These are phyloP conservation scores for Aspergillus funiculosus DNA, from an alignment of 495 filamentous ascomycete species.

Conservation along the genomic window DNA sequence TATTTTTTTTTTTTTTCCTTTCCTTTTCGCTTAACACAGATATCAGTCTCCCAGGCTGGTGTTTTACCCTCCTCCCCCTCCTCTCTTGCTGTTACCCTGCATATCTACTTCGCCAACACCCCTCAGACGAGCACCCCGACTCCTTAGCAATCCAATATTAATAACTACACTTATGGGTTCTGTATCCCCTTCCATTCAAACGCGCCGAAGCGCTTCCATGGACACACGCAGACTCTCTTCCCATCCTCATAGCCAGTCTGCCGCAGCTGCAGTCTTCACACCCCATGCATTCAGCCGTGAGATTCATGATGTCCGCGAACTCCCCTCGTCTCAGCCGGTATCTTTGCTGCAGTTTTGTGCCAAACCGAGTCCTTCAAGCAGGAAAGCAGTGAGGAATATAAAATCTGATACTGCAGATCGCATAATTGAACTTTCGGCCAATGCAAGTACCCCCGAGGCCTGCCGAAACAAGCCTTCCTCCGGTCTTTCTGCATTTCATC, in stretches of 20 bases:
- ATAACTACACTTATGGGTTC: neutral
- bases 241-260: neutral
- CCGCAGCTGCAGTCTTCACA: neutral
- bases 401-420: constrained; percentile 6
- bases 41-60: no score
- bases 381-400: constrained; percentile 14
- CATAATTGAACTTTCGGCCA: neutral
- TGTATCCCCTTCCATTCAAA: neutral
- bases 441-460: neutral
- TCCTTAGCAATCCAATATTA: neutral
- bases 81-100: neutral
- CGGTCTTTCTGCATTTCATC: constrained; percentile 9
- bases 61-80: neutral
- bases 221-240: neutral
- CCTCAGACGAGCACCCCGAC: neutral
- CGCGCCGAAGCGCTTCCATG: neutral
- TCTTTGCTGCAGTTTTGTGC: constrained; percentile 17
- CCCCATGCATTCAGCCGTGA: constrained; percentile 11
- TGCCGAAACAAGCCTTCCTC: constrained; percentile 9
- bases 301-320: constrained; percentile 16
- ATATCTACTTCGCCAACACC: no score
- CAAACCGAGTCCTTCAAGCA: constrained; percentile 11
- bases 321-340: constrained; percentile 25
- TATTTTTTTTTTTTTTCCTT: neutral
- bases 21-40: neutral